These are phyloP conservation scores for Ogataea pilisensis DNA, from an alignment of 805 yeast species.

Conservation along the genomic window DNA sequence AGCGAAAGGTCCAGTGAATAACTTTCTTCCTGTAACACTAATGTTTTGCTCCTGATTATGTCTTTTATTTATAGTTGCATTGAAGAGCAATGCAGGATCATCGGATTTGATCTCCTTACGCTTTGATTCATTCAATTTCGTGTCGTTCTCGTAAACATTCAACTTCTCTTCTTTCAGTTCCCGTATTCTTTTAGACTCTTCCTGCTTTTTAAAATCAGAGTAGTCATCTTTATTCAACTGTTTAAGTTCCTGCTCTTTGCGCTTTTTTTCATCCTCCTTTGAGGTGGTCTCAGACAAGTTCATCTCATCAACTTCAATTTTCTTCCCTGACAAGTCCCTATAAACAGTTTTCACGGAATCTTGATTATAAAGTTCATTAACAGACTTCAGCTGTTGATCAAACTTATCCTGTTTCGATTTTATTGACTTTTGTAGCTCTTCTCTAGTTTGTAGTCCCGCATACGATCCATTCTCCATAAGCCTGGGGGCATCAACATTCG, in stretches of 20 bases:
- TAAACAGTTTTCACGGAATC: slow-evolving; percentile 39
- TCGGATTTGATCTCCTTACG: slow-evolving; percentile 39
- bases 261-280: slow-evolving; percentile 19
- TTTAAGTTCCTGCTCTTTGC: slow-evolving; percentile 23
- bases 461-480: slow-evolving; percentile 21
- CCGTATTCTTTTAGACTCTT: slow-evolving; percentile 29
- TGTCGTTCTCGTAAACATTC: slow-evolving; percentile 35
- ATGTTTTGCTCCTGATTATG: slow-evolving; percentile 14
- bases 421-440: slow-evolving; percentile 36
- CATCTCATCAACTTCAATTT: slow-evolving; percentile 5
- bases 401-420: slow-evolving; percentile 12
- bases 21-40: slow-evolving; percentile 45
- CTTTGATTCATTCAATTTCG: slow-evolving; percentile 33
- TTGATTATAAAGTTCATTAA: slow-evolving; percentile 10
- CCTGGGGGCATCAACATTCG: slow-evolving; percentile 9
- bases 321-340: slow-evolving; percentile 61
- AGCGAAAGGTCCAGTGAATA: slow-evolving; percentile 52
- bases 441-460: slow-evolving; percentile 46
- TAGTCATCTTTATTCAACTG: slow-evolving; percentile 36
- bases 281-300: slow-evolving; percentile 2
- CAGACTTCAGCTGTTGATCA: slow-evolving; percentile 27
- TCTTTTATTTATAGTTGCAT: slow-evolving; percentile 22
- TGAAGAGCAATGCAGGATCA: slow-evolving; percentile 60
- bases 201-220: slow-evolving; percentile 34
- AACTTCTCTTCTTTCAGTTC: slow-evolving; percentile 24